A percentile compares a stretch with the other conserved stretches of the same genome.
Conservation (phyloP, 305 asterid genomes). For the Andrographis paniculata region DNA sequence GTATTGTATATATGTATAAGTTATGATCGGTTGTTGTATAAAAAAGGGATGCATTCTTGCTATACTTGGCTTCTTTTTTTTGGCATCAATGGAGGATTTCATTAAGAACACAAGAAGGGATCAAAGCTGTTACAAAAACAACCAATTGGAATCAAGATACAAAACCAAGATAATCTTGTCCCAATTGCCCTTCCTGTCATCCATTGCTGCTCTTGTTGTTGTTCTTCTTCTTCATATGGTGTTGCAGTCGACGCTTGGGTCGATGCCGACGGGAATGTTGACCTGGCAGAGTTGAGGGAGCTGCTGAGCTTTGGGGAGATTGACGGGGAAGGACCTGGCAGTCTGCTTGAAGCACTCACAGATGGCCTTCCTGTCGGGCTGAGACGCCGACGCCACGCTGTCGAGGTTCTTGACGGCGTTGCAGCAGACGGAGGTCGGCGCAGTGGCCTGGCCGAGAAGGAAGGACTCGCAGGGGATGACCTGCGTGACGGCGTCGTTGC, state of each 20-base stretch:
- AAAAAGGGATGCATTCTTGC: too few species aligned
- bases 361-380: not conserved
- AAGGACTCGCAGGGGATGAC: slow-evolving; percentile 6
- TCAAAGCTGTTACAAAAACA: too few species aligned
- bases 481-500: slow-evolving; percentile 2
- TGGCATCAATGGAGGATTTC: too few species aligned
- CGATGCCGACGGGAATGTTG: not conserved
- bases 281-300: slow-evolving; percentile 5
- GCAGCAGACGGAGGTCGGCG: not conserved
- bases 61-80: too few species aligned
- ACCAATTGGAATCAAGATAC: too few species aligned
- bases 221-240: too few species aligned
- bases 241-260: not conserved
- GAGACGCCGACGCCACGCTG: not conserved
- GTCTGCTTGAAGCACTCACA: slow-evolving; percentile 7
- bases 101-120: too few species aligned
- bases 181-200: too few species aligned
- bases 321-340: slow-evolving; percentile 2
- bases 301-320: not conserved
- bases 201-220: too few species aligned
- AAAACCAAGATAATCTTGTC: too few species aligned
- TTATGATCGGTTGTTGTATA: too few species aligned
- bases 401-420: not conserved
- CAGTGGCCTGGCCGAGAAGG: not conserved
- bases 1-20: too few species aligned